Percentiles rank a stretch among this genome's conserved stretches.
Evolutionary conservation across 768 basidiomycete genomes (phyloP).

Genomic region (Suillus plorans): DNA sequence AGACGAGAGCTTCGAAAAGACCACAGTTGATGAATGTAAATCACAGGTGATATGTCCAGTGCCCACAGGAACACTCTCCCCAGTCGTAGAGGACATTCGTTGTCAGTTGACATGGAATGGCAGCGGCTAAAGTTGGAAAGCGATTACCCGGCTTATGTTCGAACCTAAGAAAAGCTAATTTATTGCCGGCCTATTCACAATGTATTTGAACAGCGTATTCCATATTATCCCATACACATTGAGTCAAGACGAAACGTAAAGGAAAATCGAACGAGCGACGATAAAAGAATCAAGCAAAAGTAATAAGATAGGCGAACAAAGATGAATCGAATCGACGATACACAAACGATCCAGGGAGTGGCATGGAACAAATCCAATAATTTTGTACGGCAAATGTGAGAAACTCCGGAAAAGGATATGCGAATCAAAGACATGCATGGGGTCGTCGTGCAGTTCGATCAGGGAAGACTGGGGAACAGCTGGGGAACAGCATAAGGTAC

Average conservation of each 20-base stretch:
- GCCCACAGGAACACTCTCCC: constrained; percentile 35
- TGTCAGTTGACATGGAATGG: constrained; percentile 5
- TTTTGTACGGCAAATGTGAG: constrained; percentile 21
- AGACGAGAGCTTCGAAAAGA: constrained; percentile 74
- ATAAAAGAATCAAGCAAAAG: constrained; percentile 26
- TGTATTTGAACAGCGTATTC: constrained; percentile 31
- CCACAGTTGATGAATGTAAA: constrained; percentile 51
- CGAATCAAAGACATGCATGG: constrained; percentile 6
- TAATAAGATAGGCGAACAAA: constrained; percentile 26
- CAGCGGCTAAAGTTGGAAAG: not conserved
- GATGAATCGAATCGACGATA: constrained; percentile 7
- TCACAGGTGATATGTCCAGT: constrained; percentile 57
- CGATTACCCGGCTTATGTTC: not conserved
- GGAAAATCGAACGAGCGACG: constrained; percentile 19
- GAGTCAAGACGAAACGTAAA: constrained; percentile 18
- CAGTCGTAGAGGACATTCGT: not conserved
- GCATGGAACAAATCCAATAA: constrained; percentile 18
- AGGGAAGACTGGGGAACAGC: not conserved
- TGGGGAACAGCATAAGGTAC: constrained; percentile 2
- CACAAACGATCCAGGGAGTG: constrained; percentile 28
- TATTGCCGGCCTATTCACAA: not conserved
- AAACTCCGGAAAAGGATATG: constrained; percentile 22
- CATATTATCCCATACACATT: constrained; percentile 38
- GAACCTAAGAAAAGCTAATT: not conserved
- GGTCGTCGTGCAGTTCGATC: constrained; percentile 3